Base-by-base conservation (phyloP, 805 yeast genomes). In the Suhomyces faveliae region DNA sequence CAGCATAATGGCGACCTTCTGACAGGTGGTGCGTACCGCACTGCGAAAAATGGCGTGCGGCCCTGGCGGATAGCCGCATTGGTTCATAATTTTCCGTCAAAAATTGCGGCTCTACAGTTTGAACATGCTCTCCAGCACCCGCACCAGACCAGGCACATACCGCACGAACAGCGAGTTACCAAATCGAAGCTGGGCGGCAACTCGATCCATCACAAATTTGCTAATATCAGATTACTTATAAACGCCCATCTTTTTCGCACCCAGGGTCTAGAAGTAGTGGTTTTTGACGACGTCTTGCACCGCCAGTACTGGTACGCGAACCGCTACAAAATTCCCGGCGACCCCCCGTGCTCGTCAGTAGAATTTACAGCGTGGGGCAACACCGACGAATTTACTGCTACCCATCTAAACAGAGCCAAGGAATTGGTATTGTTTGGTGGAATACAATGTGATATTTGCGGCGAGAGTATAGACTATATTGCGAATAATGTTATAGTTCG, bases 101-200 rank as follows among this genome's bases (percentile, higher is more conserved):
- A 79, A 51, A 71, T 83, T 2, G 65, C 84, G 2, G 95, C 95
- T 0, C 64, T 89, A 44, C 91, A 66, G 40, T 88, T 88, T 63
- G 96, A 89, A 58, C 90, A 86, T 64, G 91, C 95, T 1, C 84
- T 87, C 80, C 96, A 88, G 55, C 94, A 87, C 62, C 71, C 84
- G 1, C 73, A 83, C 51, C 73, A 71, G 44, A 84, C 95, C 0
- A 68, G 89, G 33, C 88, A 81, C 58, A 80, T 87, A 3, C 58
- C 64, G 1, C 52, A 54, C 0, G 64, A 60, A 2, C 60, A 61
- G 9, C 62, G 84, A 44, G 60, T 80, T 9, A 64, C 73, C 1
- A 69, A 62, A 24, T 56, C 39, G n/a, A 70, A 66, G 50, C 60
- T 61, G 4, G 62, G 71, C 12, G 78, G 79, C 0, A 61, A 70